phyloP scores from a whole-genome alignment of 176 grass and related monocot species.

The Musa beccarii region DNA sequence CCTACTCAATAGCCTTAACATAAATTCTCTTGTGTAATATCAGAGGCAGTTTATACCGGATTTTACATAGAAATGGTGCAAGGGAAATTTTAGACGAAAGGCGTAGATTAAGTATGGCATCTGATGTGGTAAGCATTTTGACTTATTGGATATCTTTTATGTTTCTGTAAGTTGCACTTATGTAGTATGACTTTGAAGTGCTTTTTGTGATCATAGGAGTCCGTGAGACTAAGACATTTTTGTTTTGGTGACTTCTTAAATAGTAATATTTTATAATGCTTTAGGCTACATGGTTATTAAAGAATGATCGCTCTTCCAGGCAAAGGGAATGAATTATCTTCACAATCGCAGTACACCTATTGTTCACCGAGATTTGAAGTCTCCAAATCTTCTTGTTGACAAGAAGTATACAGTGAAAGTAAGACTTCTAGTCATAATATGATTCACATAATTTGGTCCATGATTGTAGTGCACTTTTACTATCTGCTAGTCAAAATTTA shows the following conservation, averaged over 20 bases:
- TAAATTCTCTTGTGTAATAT: constrained; percentile 24
- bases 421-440: constrained; percentile 19
- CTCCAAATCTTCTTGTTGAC: constrained; percentile 97
- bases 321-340: constrained; percentile 99
- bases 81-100: constrained; percentile 91
- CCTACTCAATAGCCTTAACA: background rate
- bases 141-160: background rate
- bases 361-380: constrained; percentile 98
- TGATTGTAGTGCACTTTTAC: background rate
- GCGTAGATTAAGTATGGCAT: constrained; percentile 89
- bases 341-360: constrained; percentile 86
- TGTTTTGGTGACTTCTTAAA: constrained; percentile 8
- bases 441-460: background rate
- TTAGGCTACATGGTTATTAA: background rate
- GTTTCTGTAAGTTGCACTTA: background rate
- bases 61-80: constrained; percentile 61
- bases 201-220: background rate
- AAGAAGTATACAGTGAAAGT: constrained; percentile 98
- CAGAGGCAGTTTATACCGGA: constrained; percentile 95
- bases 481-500: background rate
- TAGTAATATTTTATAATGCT: background rate
- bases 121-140: constrained; percentile 65
- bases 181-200: constrained; percentile 8
- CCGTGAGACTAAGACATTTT: constrained; percentile 2
- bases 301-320: constrained; percentile 36